Evolutionary conservation across 139 green algal genomes (phyloP), one percentile per base, ranked within the genome.

Genomic region (Asterochloris erici): DNA sequence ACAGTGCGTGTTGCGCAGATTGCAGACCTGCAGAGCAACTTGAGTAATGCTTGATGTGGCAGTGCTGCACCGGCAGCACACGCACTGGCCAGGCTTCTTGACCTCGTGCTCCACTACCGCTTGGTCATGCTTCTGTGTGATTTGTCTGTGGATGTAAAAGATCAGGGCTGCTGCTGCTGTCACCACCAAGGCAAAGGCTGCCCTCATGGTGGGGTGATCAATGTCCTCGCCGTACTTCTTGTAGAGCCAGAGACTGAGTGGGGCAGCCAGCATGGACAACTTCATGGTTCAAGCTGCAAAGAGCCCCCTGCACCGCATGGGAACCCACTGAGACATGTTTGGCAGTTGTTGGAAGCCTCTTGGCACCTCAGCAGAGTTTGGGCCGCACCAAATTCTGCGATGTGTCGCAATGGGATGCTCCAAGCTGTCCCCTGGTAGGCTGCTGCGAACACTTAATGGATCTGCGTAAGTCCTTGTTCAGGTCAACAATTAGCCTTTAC

Each of bases 191-290:
- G 68, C 76, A 69, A 80, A 80, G 10, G 76, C 76, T 60, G 68
- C 60, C 26, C 76, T 69, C 14, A 80, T 80, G 24, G 68, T 61
- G 24, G 54, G 38, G n/a, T 70, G 61, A n/a, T 80, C 76, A 17
- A 80, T n/a, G 24, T 80, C 76, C 47, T 80, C 60, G 24, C 76
- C 76, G 47, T 26, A 80, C 60, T 80, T 80, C 60, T 80, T 80
- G 61, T 80, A 80, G n/a, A n/a, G 24, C 60, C 68, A 17, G 60
- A 80, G 68, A 10, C 60, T 80, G 16, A 80, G 60, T 80, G 54
- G 76, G 11, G 76, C 76, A 21, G 68, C 76, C 0, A 80, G 76
- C 76, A 80, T 80, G 23, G 60, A 54, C 54, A 69, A 19, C 61
- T 80, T 80, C 76, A 80, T 80, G 76, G 61, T 29, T 80, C n/a